Percentiles rank a stretch among this genome's conserved stretches.
These are phyloP conservation scores for Cardiospermum halicacabum DNA, from an alignment of 345 rosid species.

Conservation along the genomic window DNA sequence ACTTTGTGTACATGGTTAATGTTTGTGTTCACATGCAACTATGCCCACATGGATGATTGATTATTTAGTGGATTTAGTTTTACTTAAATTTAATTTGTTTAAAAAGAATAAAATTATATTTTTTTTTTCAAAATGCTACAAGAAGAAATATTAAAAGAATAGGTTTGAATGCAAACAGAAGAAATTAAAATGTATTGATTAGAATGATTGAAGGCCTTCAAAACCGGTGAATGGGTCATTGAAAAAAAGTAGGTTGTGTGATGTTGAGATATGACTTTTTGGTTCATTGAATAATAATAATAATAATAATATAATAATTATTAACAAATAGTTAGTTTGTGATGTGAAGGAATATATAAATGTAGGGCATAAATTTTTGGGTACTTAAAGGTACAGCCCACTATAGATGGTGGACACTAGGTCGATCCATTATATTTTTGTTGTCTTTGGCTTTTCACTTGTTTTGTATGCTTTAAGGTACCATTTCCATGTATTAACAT, in stretches of 20 bases:
- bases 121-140: background rate
- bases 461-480: background rate
- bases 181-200: background rate
- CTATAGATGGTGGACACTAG: slow-evolving; percentile 15
- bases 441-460: background rate
- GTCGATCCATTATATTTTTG: background rate
- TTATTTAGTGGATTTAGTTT: too few species aligned
- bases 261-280: background rate
- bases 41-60: too few species aligned
- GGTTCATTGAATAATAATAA: background rate
- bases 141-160: background rate
- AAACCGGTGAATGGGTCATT: background rate
- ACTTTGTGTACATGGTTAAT: too few species aligned
- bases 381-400: slow-evolving; percentile 4
- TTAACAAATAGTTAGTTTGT: background rate
- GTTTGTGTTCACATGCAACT: too few species aligned
- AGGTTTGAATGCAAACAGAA: background rate
- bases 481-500: background rate
- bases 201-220: background rate
- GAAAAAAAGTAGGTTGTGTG: background rate
- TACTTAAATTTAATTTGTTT: too few species aligned
- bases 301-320: background rate
- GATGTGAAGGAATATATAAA: background rate
- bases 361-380: background rate
- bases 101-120: too few species aligned